Percentiles rank a stretch among this genome's conserved stretches.
phyloP scores from a whole-genome alignment of 768 basidiomycete species.

The Leccinellum luteum region DNA sequence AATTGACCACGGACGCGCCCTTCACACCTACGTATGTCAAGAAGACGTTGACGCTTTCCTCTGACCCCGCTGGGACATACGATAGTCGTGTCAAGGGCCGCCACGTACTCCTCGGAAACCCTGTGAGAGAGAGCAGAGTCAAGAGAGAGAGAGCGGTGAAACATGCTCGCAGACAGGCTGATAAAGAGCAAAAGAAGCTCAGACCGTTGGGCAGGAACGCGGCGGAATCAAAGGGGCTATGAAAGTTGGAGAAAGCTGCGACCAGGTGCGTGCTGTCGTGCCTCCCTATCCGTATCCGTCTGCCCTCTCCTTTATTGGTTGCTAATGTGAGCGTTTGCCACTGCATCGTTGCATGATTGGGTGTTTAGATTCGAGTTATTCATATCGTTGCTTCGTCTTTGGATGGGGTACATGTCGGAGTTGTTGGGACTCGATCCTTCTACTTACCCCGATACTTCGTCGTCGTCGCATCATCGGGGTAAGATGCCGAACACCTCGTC shows the following conservation, averaged over 20 bases:
- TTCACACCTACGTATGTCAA: constrained; percentile 68
- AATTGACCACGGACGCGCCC: constrained; percentile 36
- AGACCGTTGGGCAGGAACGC: constrained; percentile 51
- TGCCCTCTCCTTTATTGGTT: background rate
- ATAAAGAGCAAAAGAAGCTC: constrained; percentile 44
- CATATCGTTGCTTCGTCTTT: constrained; percentile 72
- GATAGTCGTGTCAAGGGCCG: constrained; percentile 63
- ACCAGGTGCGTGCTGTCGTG: constrained; percentile 45
- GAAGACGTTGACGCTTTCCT: constrained; percentile 48
- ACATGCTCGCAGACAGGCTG: constrained; percentile 41
- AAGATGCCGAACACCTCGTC: constrained; percentile 51
- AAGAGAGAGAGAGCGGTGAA: constrained; percentile 53
- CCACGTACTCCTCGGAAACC: constrained; percentile 69
- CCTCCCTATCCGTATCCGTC: background rate
- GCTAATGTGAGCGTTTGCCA: constrained; percentile 1
- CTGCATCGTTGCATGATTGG: background rate
- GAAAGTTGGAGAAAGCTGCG: constrained; percentile 59
- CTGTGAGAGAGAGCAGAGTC: constrained; percentile 51
- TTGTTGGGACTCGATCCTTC: constrained; percentile 61
- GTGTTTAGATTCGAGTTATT: constrained; percentile 67
- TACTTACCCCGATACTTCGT: too few species aligned
- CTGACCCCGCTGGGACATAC: constrained; percentile 60
- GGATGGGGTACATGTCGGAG: constrained; percentile 91
- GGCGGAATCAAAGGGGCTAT: constrained; percentile 57
- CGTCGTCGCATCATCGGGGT: constrained; percentile 10